These are phyloP conservation scores for Boletus rubescentipes DNA, from an alignment of 768 basidiomycete species.

Conservation along the genomic window DNA sequence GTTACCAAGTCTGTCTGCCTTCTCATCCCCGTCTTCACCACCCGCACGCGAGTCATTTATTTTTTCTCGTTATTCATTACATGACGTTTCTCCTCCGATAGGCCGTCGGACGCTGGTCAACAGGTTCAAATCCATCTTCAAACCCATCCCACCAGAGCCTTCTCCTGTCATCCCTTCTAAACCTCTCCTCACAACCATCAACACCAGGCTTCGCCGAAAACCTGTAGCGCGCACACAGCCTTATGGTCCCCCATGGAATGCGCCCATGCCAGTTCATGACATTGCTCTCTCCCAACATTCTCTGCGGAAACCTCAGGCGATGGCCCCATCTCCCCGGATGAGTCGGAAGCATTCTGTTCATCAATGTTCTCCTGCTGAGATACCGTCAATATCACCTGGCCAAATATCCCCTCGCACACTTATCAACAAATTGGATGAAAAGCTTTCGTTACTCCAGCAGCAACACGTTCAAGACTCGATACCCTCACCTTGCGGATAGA, in stretches of 20 bases:
- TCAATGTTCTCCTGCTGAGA: neutral
- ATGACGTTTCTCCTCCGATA: neutral
- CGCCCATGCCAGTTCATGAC: slow-evolving; percentile 25
- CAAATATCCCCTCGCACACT: slow-evolving; percentile 20
- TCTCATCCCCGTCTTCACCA: neutral
- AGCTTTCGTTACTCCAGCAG: slow-evolving; percentile 18
- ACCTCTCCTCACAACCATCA: slow-evolving; percentile 12
- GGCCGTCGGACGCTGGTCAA: slow-evolving; percentile 11
- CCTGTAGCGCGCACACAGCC: slow-evolving; percentile 36
- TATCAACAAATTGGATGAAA: slow-evolving; percentile 21
- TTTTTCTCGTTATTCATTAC: neutral
- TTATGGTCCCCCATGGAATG: slow-evolving; percentile 39
- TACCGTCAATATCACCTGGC: neutral
- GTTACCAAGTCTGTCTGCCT: neutral
- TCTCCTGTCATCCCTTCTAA: slow-evolving; percentile 4
- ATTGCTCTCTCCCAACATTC: neutral
- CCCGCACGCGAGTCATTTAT: neutral
- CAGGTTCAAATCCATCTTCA: slow-evolving; percentile 28
- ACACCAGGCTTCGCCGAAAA: slow-evolving; percentile 21
- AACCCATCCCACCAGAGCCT: slow-evolving; percentile 8
- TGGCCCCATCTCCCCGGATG: neutral
- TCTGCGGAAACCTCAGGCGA: neutral
- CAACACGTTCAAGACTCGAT: slow-evolving; percentile 2
- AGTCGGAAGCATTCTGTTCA: neutral
- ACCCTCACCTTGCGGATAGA: neutral